These are phyloP conservation scores for Rosa hybrid DNA, from an alignment of 331 rosid genomes.

Conservation along the genomic window DNA sequence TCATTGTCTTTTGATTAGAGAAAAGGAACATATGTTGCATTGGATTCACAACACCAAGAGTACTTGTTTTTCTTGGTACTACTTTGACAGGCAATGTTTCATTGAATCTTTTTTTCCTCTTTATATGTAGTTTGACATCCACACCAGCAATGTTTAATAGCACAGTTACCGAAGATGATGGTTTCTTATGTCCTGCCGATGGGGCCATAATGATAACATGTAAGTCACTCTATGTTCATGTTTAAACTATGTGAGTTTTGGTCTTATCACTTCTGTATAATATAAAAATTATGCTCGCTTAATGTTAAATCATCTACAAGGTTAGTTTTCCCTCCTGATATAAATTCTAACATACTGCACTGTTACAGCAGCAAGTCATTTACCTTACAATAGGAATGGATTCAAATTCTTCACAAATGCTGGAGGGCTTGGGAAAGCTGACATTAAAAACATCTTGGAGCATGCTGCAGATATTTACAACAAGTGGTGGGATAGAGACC, in stretches of 20 bases:
- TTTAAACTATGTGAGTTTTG: neutral
- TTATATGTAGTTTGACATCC: conserved; percentile 72
- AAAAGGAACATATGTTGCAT: too few species aligned
- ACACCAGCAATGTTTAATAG: conserved; percentile 98
- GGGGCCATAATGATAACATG: conserved; percentile 97
- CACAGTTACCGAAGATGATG: conserved; percentile 68
- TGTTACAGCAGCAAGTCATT: conserved; percentile 83
- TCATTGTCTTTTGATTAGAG: neutral
- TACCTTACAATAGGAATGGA: conserved; percentile 95
- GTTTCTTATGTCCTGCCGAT: conserved; percentile 67
- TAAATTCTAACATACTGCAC: conserved; percentile 4
- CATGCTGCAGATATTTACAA: conserved; percentile 74
- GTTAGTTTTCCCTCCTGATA: neutral
- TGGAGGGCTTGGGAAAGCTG: conserved; percentile 96
- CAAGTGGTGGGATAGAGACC: too few species aligned
- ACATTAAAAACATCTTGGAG: conserved; percentile 81
- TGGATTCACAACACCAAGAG: neutral
- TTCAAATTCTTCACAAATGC: conserved; percentile 86
- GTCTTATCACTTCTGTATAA: conserved; percentile 1
- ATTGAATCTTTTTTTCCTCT: conserved; percentile 2
- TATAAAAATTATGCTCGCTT: neutral
- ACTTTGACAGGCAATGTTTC: conserved; percentile 11
- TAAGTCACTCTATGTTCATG: conserved; percentile 23
- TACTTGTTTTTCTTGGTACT: neutral
- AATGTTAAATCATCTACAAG: neutral